Evolutionary conservation across 2,329 filamentous ascomycete genomes (phyloP).

Genomic region (Botrytis cinerea): DNA sequence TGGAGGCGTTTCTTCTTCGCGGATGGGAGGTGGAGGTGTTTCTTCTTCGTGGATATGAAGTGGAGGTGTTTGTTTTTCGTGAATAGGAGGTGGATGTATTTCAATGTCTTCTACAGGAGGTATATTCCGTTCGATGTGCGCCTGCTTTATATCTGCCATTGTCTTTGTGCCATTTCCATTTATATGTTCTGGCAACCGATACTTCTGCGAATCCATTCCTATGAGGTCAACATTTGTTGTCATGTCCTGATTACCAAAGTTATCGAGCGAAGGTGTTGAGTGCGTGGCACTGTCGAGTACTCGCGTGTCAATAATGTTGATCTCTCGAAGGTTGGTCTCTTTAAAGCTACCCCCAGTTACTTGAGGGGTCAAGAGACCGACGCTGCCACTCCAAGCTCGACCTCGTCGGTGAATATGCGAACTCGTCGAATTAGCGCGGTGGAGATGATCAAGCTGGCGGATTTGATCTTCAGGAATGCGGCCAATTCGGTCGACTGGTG

Average conservation of each 20-base stretch:
- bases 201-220: slow-evolving; percentile 73
- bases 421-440: slow-evolving; percentile 55
- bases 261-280: slow-evolving; percentile 33
- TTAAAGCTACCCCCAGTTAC: slow-evolving; percentile 35
- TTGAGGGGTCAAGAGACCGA: slow-evolving; percentile 43
- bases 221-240: slow-evolving; percentile 45
- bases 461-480: slow-evolving; percentile 71
- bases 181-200: slow-evolving; percentile 69
- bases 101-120: slow-evolving; percentile 42
- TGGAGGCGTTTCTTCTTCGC: background rate
- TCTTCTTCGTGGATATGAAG: slow-evolving; percentile 44
- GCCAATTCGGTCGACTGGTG: slow-evolving; percentile 55
- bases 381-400: slow-evolving; percentile 70
- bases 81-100: slow-evolving; percentile 26
- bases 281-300: slow-evolving; percentile 36
- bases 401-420: slow-evolving; percentile 64
- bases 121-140: slow-evolving; percentile 56
- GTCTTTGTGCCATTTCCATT: slow-evolving; percentile 69
- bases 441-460: slow-evolving; percentile 66
- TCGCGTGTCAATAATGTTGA: slow-evolving; percentile 32
- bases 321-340: slow-evolving; percentile 31
- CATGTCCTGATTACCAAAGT: slow-evolving; percentile 37
- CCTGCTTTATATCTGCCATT: slow-evolving; percentile 57
- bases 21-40: slow-evolving; percentile 46
- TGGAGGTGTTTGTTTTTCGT: slow-evolving; percentile 27